Percentiles rank a stretch among this genome's conserved stretches.
phyloP scores from a whole-genome alignment of 768 basidiomycete species.

The Tylopilus sp. region DNA sequence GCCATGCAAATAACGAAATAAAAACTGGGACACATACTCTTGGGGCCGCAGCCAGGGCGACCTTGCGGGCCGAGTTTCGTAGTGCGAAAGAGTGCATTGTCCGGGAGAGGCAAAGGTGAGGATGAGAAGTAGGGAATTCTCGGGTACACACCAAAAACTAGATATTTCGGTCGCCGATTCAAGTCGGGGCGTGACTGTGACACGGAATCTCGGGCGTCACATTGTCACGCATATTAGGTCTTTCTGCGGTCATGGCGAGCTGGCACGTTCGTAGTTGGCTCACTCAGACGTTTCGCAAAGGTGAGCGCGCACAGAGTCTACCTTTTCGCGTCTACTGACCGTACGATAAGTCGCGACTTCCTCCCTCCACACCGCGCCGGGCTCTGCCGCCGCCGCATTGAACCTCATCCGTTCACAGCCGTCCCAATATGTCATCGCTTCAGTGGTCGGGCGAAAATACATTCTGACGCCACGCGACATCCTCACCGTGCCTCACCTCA shows the following conservation, averaged over 20 bases:
- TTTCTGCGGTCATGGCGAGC: constrained; percentile 16
- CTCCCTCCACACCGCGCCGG: constrained; percentile 34
- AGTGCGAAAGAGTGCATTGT: constrained; percentile 84
- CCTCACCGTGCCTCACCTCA: constrained; percentile 89
- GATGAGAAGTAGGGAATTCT: constrained; percentile 40
- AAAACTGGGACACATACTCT: constrained; percentile 45
- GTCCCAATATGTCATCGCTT: constrained; percentile 87
- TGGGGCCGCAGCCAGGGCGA: constrained; percentile 62
- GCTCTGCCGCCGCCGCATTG: constrained; percentile 60
- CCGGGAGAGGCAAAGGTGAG: constrained; percentile 41
- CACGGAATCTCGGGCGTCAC: constrained; percentile 16
- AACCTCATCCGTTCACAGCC: constrained; percentile 86
- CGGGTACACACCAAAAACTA: constrained; percentile 33
- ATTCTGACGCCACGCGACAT: constrained; percentile 88
- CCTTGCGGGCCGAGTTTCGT: constrained; percentile 78
- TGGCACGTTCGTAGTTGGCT: constrained; percentile 24
- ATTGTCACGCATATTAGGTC: constrained; percentile 3
- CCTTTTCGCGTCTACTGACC: constrained; percentile 1
- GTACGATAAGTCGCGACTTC: constrained; percentile 17
- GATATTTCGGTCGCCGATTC: constrained; percentile 29
- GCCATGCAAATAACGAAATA: background rate
- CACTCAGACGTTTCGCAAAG: constrained; percentile 20
- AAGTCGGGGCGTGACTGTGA: constrained; percentile 18
- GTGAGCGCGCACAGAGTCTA: constrained; percentile 7
- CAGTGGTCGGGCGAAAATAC: constrained; percentile 83